Percentiles rank a stretch among this genome's conserved stretches.
Evolutionary conservation across 306 rosid species (phyloP).

Genomic region (Casuarina cunninghamiana): DNA sequence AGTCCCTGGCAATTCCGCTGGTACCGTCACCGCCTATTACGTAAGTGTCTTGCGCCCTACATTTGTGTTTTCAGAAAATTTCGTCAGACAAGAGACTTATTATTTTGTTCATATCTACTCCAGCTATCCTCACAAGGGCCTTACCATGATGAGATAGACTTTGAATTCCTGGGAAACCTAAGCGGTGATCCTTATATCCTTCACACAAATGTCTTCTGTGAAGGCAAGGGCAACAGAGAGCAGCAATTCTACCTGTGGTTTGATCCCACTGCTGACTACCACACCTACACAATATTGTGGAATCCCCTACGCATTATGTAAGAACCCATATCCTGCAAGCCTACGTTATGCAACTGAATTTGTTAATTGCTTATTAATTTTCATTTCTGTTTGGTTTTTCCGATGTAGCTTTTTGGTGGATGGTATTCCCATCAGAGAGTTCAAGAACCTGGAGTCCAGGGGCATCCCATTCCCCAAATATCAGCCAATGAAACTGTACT

Average conservation of each 20-base stretch:
- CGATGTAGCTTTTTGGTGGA: constrained; percentile 39
- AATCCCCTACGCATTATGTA: constrained; percentile 38
- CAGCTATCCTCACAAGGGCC: constrained; percentile 40
- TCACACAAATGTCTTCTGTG: constrained; percentile 42
- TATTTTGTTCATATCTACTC: not conserved
- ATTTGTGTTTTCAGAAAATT: no score
- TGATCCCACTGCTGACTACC: constrained; percentile 43
- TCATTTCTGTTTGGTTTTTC: not conserved
- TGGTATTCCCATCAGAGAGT: constrained; percentile 40
- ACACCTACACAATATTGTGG: constrained; percentile 45
- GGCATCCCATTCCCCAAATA: constrained; percentile 31
- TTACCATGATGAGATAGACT: constrained; percentile 46
- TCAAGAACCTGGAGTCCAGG: constrained; percentile 29
- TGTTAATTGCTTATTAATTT: not conserved
- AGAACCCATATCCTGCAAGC: not conserved
- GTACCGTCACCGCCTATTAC: constrained; percentile 42
- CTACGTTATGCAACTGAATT: not conserved
- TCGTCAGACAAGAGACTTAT: no score
- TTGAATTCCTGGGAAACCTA: constrained; percentile 25
- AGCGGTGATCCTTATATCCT: constrained; percentile 36
- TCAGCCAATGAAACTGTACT: constrained; percentile 41
- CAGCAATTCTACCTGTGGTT: constrained; percentile 43
- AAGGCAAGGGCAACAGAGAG: constrained; percentile 42
- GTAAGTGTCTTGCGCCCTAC: constrained; percentile 15
- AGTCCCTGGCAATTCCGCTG: constrained; percentile 44